Percentiles rank a stretch among this genome's conserved stretches.
Evolutionary conservation across 2,329 filamentous ascomycete species (phyloP).

Genomic region (Periconia digitata): DNA sequence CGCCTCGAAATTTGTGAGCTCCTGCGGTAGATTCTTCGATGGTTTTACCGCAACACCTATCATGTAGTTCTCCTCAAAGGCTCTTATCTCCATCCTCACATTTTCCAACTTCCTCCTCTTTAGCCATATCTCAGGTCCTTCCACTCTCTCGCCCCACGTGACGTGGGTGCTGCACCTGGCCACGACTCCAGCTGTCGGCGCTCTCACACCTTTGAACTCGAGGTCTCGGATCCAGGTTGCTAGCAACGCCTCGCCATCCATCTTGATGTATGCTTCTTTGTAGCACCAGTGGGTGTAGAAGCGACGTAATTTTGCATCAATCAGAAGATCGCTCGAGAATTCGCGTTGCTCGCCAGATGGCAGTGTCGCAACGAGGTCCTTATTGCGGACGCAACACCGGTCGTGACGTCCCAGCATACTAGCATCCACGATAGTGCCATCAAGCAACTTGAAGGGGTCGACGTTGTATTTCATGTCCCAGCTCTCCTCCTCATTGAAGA

Average conservation of each 20-base stretch:
- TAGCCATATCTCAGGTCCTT: conserved; percentile 54
- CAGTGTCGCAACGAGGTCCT: conserved; percentile 42
- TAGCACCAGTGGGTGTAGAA: conserved; percentile 81
- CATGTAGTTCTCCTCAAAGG: conserved; percentile 61
- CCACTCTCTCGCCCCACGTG: conserved; percentile 50
- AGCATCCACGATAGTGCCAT: conserved; percentile 45
- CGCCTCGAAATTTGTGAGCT: conserved; percentile 45
- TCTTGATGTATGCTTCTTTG: conserved; percentile 80
- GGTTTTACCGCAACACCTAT: conserved; percentile 56
- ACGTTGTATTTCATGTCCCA: conserved; percentile 61
- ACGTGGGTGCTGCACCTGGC: conserved; percentile 48
- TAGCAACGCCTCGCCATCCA: conserved; percentile 76
- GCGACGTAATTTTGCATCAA: conserved; percentile 64
- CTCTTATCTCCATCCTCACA: conserved; percentile 59
- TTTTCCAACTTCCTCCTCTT: conserved; percentile 51
- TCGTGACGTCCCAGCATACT: conserved; percentile 48
- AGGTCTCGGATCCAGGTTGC: conserved; percentile 71
- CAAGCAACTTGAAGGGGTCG: conserved; percentile 47
- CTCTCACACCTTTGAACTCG: conserved; percentile 66
- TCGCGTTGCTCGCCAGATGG: conserved; percentile 36
- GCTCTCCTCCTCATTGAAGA: conserved; percentile 66
- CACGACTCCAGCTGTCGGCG: conserved; percentile 52
- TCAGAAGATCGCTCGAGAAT: conserved; percentile 49
- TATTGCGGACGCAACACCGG: conserved; percentile 43
- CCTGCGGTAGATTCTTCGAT: conserved; percentile 36